A percentile compares a stretch with the other conserved stretches of the same genome.
Conservation (phyloP, 176 grass and related monocot species). For the Cenchrus purpureus region DNA sequence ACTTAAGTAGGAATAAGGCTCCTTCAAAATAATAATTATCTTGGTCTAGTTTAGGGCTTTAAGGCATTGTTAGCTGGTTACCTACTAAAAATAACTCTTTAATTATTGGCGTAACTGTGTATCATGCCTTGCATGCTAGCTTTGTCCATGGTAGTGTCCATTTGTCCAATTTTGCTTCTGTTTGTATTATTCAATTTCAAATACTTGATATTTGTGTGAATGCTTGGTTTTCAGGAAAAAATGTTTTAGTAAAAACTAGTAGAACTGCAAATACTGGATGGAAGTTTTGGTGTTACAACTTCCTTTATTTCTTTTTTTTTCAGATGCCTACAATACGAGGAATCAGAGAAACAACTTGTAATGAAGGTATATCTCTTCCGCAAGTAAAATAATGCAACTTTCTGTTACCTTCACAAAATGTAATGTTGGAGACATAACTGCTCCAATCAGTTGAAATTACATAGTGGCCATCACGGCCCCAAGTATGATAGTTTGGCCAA, state of each 20-base stretch:
- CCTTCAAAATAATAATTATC: conserved; percentile 20
- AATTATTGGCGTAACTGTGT: not conserved
- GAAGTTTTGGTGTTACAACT: conserved; percentile 1
- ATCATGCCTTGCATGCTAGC: not conserved
- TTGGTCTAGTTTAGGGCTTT: not conserved
- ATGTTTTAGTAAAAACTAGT: conserved; percentile 16
- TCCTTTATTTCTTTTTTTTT: not conserved
- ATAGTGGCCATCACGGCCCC: not conserved
- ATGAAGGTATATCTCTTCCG: conserved; percentile 57
- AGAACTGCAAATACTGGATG: conserved; percentile 18
- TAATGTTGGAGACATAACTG: conserved; percentile 28
- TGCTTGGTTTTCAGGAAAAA: not conserved
- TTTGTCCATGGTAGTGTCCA: not conserved
- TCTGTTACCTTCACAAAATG: conserved; percentile 7
- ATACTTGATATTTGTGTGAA: conserved; percentile 16
- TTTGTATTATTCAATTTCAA: conserved; percentile 16
- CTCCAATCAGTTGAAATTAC: not conserved
- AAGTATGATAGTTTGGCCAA: conserved; percentile 11
- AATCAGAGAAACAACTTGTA: conserved; percentile 65
- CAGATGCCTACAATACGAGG: conserved; percentile 62
- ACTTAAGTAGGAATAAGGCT: not conserved
- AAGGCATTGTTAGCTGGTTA: conserved; percentile 13
- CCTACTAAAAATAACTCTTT: conserved; percentile 1
- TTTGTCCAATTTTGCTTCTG: conserved; percentile 7
- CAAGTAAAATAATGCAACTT: conserved; percentile 1